These are phyloP conservation scores for Tuber umbilicatum DNA, from an alignment of 495 filamentous ascomycete genomes.

Conservation along the genomic window DNA sequence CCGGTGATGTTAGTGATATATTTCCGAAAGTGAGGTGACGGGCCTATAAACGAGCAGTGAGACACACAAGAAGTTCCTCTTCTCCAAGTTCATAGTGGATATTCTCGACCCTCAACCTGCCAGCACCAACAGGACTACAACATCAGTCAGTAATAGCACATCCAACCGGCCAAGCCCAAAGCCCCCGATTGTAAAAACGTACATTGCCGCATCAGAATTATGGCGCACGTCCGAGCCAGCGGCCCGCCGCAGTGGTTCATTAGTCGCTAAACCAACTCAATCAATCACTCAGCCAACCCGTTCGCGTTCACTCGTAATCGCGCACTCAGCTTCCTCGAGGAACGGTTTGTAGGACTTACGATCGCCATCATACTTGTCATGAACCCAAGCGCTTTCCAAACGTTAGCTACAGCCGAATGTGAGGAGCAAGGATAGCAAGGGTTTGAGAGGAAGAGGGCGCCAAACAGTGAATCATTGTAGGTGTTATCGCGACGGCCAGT, in stretches of 20 bases:
- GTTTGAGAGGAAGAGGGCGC: conserved; percentile 2
- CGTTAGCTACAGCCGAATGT: conserved; percentile 17
- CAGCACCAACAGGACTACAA: conserved; percentile 43
- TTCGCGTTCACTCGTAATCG: conserved; percentile 47
- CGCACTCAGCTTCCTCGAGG: conserved; percentile 27
- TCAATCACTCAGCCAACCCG: conserved; percentile 49
- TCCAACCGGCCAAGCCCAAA: neutral
- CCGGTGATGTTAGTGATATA: conserved; percentile 6
- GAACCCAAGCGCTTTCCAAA: conserved; percentile 37
- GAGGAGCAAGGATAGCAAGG: neutral
- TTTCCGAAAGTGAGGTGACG: conserved; percentile 10
- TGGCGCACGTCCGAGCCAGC: neutral
- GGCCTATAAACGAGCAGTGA: no score
- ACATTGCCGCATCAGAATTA: neutral
- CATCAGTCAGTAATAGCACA: conserved; percentile 15
- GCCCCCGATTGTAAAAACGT: conserved; percentile 19
- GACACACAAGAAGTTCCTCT: conserved; percentile 69
- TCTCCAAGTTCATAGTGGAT: conserved; percentile 89
- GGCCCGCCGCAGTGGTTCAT: neutral
- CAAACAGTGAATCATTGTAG: conserved; percentile 37
- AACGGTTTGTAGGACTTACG: conserved; percentile 30
- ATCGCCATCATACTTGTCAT: conserved; percentile 42
- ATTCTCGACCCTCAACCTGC: conserved; percentile 81
- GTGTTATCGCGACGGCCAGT: conserved; percentile 26
- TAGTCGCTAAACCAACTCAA: neutral